Evolutionary conservation across 306 rosid genomes (phyloP).

Genomic region (Quercus variabilis): DNA sequence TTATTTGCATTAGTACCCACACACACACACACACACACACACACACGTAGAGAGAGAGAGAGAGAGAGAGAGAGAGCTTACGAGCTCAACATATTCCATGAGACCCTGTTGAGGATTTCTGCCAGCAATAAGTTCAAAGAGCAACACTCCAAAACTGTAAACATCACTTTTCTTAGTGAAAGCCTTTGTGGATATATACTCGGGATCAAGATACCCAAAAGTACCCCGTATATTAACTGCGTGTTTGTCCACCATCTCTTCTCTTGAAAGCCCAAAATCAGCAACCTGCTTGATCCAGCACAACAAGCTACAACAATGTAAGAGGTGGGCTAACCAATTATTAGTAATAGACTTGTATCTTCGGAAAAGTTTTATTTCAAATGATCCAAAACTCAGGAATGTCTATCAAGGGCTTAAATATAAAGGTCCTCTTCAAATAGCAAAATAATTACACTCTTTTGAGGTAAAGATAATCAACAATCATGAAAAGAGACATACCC

Average conservation of each 20-base stretch:
- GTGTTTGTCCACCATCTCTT: conserved; percentile 82
- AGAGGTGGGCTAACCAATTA: conserved; percentile 2
- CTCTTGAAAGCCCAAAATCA: conserved; percentile 97
- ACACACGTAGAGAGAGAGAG: not conserved
- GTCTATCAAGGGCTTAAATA: not conserved
- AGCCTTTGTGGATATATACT: conserved; percentile 78
- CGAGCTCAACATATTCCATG: conserved; percentile 94
- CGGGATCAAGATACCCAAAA: conserved; percentile 94
- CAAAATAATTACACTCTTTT: not conserved
- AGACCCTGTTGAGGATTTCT: conserved; percentile 98
- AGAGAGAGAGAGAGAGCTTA: conserved; percentile 47
- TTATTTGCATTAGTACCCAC: not conserved
- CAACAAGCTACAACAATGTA: conserved; percentile 8
- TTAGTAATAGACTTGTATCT: not conserved
- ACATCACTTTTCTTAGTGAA: conserved; percentile 98
- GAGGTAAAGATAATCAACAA: not conserved
- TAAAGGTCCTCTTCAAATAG: not conserved
- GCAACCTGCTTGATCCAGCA: conserved; percentile 67
- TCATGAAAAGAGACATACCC: conserved; percentile 48
- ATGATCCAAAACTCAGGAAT: not conserved
- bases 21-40: too few relatives aligned
- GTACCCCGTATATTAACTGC: conserved; percentile 82
- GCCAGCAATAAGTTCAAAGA: conserved; percentile 90
- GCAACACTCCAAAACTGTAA: conserved; percentile 93
- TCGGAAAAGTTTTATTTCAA: not conserved